Conservation (phyloP, 352 stramenopile species). For the Phytophthora colocasiae region DNA sequence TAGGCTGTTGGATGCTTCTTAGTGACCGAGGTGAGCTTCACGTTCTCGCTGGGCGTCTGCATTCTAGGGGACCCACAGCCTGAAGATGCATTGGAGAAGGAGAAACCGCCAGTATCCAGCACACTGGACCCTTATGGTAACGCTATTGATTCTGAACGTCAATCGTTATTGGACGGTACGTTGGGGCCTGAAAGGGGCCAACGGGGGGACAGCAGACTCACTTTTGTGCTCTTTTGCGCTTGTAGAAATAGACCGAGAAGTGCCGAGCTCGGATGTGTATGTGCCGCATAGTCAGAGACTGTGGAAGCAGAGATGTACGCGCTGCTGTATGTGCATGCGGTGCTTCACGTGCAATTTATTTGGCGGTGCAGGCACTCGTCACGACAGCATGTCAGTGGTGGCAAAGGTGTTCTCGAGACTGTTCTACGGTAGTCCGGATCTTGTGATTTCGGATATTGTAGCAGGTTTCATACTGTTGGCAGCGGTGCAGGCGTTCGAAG, state of each 20-base stretch:
- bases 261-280: conserved; percentile 84
- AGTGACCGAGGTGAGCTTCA: conserved; percentile 78
- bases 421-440: conserved; percentile 88
- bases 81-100: conserved; percentile 40
- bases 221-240: conserved; percentile 13
- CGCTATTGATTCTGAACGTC: conserved; percentile 72
- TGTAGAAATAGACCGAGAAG: conserved; percentile 60
- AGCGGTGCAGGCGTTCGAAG: conserved; percentile 83
- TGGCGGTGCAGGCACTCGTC: conserved; percentile 79
- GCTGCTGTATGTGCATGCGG: conserved; percentile 81
- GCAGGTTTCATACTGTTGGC: conserved; percentile 85
- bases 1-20: conserved; percentile 66
- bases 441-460: conserved; percentile 90
- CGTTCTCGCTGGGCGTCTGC: conserved; percentile 72
- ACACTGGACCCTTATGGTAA: conserved; percentile 71
- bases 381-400: conserved; percentile 90
- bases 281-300: conserved; percentile 73
- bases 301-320: conserved; percentile 81
- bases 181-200: conserved; percentile 8
- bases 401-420: conserved; percentile 85
- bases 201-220: background rate
- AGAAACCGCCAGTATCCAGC: conserved; percentile 25
- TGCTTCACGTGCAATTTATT: conserved; percentile 91
- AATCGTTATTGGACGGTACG: conserved; percentile 81
- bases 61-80: conserved; percentile 56